Evolutionary conservation across 2,329 filamentous ascomycete species (phyloP).

Genomic region (Samsoniella hepiali): DNA sequence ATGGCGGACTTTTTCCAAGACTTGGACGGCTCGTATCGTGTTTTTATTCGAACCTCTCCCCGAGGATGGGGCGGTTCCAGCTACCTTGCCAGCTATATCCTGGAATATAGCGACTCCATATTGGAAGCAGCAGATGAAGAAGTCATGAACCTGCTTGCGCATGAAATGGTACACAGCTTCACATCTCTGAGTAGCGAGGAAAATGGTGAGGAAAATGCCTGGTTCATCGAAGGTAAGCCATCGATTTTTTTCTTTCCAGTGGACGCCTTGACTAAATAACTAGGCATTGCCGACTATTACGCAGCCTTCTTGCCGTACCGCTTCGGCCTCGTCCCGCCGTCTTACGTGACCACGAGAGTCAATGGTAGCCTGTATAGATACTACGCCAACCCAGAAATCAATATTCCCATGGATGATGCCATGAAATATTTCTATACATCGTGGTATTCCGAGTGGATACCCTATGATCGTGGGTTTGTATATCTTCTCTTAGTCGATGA

Average conservation of each 20-base stretch:
- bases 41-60: conserved; percentile 20
- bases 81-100: conserved; percentile 19
- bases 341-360: conserved; percentile 17
- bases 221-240: conserved; percentile 21
- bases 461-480: conserved; percentile 9
- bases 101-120: conserved; percentile 20
- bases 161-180: conserved; percentile 23
- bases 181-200: conserved; percentile 15
- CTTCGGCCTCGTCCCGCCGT: conserved; percentile 17
- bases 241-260: background rate
- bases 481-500: conserved; percentile 16
- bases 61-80: conserved; percentile 18
- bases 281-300: conserved; percentile 21
- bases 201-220: conserved; percentile 19
- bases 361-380: conserved; percentile 19
- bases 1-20: conserved; percentile 18
- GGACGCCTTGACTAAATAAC: background rate
- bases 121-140: conserved; percentile 11
- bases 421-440: conserved; percentile 18
- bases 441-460: conserved; percentile 21
- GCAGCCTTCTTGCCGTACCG: conserved; percentile 20
- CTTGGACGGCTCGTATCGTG: conserved; percentile 17
- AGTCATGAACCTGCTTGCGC: conserved; percentile 16
- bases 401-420: conserved; percentile 15
- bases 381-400: conserved; percentile 19